These are phyloP conservation scores for Globisporangium yorkense DNA, from an alignment of 352 stramenopile genomes.

Conservation along the genomic window DNA sequence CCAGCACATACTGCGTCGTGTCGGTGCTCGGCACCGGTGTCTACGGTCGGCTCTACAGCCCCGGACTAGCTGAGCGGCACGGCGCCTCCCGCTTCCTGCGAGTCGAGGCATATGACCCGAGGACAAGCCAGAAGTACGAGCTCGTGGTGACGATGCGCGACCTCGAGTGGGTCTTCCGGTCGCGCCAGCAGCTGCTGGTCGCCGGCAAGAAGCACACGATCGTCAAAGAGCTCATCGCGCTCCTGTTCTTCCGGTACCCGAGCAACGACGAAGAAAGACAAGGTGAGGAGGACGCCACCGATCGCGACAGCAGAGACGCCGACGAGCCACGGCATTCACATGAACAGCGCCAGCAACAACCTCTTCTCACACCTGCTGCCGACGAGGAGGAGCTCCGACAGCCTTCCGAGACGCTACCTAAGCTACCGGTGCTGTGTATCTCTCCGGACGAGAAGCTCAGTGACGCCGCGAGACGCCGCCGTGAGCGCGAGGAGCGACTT, in stretches of 20 bases:
- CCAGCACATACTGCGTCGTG: constrained; percentile 52
- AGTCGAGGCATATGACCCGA: constrained; percentile 52
- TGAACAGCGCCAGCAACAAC: not conserved
- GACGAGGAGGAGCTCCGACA: not conserved
- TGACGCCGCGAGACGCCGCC: constrained; percentile 29
- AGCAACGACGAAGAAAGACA: not conserved
- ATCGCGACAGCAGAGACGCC: not conserved
- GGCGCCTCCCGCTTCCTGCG: constrained; percentile 30
- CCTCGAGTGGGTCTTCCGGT: constrained; percentile 47
- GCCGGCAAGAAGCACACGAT: constrained; percentile 50
- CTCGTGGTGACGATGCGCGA: constrained; percentile 43
- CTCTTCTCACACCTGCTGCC: not conserved
- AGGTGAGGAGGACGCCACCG: not conserved
- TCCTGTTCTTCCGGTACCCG: constrained; percentile 66
- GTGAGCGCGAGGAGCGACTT: constrained; percentile 46
- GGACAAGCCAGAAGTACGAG: constrained; percentile 19
- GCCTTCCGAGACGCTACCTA: not conserved
- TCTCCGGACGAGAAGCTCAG: constrained; percentile 41
- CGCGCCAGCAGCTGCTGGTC: constrained; percentile 31
- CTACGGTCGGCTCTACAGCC: constrained; percentile 46
- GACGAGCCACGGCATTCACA: not conserved
- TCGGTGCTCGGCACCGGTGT: constrained; percentile 54
- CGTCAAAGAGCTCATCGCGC: constrained; percentile 37
- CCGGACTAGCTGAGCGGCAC: constrained; percentile 28
- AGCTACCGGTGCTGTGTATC: constrained; percentile 25